Evolutionary conservation across 2,329 filamentous ascomycete genomes (phyloP), one percentile per base, ranked within the genome.

Genomic region (Fusarium annulatum): DNA sequence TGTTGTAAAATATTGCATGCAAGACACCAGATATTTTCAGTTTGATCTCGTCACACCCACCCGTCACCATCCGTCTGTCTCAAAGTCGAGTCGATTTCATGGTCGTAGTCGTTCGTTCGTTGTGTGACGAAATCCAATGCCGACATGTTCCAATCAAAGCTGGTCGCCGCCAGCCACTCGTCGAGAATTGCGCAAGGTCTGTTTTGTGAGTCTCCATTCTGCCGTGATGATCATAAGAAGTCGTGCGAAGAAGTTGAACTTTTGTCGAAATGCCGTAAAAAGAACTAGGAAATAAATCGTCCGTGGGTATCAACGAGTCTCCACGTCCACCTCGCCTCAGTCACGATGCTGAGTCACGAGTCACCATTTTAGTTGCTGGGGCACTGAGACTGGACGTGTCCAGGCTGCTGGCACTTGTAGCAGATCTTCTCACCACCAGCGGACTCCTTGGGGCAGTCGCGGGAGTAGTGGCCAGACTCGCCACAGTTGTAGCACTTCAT

Each of bases 401-500:
- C 95, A 77, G 88, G 82, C 85, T 91, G 89, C 85, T 92, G 89
- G 89, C 90, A 98, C 89, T 97, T 97, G 91, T 99, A 99, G 92
- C 96, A 99, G 83, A 97, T 95, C 84, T 97, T 96, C 90, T 98
- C 96, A 81, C 92, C 90, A 77, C 90, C 89, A 78, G 91, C 90
- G 68, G 94, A 93, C 86, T 97, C 96, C 83, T 96, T 95, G 79
- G 95, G 93, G 90, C 96, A 99, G 85, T 99, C 96, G 76, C 96
- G 93, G 76, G 94, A 97, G 84, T 98, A 91, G 86, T 98, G 96
- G 72, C 96, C 96, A 78, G 96, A 93, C 88, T 98, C 95, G 81
- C 90, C 90, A 78, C 96, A 98, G 91, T 98, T 98, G 92, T 98
- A 99, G 92, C 96, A 99, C 89, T 98, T 98, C 89, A 97, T 96